These are phyloP conservation scores for Aspergillus olivimuriae DNA, from an alignment of 495 filamentous ascomycete genomes.

Conservation along the genomic window DNA sequence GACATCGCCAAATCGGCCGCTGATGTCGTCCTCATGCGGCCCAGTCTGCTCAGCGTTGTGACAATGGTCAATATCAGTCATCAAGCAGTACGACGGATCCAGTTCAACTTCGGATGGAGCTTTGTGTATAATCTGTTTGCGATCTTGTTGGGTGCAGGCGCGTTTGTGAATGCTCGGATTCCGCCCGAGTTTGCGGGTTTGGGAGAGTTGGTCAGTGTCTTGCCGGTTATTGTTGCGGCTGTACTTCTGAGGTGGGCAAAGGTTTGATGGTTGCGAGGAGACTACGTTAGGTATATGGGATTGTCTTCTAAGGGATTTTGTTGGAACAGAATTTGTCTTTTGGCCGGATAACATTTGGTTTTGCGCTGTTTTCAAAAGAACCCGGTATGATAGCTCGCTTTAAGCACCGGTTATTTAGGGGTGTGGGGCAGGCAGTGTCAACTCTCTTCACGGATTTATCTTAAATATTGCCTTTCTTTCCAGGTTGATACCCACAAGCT, in stretches of 20 bases:
- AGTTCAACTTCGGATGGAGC: conserved; percentile 68
- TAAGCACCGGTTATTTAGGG: no score
- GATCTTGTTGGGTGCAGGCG: conserved; percentile 61
- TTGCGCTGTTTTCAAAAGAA: no score
- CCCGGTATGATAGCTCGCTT: no score
- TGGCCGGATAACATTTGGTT: no score
- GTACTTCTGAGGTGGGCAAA: conserved; percentile 36
- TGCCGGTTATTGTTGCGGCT: conserved; percentile 62
- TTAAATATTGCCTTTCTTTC: no score
- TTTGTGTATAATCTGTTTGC: conserved; percentile 69
- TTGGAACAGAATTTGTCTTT: no score
- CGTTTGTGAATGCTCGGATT: conserved; percentile 57
- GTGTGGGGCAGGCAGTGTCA: no score
- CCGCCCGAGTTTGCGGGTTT: conserved; percentile 67
- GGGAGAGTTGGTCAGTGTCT: conserved; percentile 69
- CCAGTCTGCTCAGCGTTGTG: conserved; percentile 49
- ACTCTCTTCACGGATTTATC: no score
- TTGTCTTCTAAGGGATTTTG: no score
- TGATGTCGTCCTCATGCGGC: conserved; percentile 60
- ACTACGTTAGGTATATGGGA: no score
- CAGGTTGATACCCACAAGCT: no score
- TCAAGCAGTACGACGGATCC: conserved; percentile 48
- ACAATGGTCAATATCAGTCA: conserved; percentile 52
- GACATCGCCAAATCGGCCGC: conserved; percentile 66
- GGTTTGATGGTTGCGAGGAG: no score